Percentiles rank a stretch among this genome's conserved stretches.
Evolutionary conservation across 805 yeast species (phyloP).

Genomic region (Barnettozyma pratensis): DNA sequence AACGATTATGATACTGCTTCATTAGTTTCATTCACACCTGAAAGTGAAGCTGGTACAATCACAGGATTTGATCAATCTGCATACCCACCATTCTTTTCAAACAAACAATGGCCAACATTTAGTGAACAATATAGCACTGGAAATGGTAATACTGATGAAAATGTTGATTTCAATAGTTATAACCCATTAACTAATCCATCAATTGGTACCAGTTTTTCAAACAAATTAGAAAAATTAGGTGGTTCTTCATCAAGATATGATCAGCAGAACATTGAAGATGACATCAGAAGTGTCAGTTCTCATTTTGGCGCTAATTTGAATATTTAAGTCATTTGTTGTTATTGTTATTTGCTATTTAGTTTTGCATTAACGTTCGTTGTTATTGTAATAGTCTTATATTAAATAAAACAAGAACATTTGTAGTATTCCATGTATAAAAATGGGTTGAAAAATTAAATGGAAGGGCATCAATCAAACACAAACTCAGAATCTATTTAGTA

Average conservation of each 20-base stretch:
- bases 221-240: constrained; percentile 27
- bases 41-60: constrained; percentile 14
- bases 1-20: constrained; percentile 34
- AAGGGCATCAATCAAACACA: no score
- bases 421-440: no score
- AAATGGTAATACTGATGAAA: constrained; percentile 2
- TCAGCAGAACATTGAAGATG: constrained; percentile 17
- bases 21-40: constrained; percentile 33
- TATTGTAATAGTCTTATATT: no score
- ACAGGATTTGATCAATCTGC: constrained; percentile 8
- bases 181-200: constrained; percentile 14
- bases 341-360: no score
- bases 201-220: constrained; percentile 31
- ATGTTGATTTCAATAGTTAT: constrained; percentile 11
- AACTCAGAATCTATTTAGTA: no score
- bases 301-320: constrained; percentile 10
- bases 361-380: no score
- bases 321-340: neutral
- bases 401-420: no score
- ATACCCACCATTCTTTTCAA: constrained; percentile 18
- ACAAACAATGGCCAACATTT: constrained; percentile 23
- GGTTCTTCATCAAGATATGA: constrained; percentile 20
- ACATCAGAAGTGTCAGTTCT: constrained; percentile 14
- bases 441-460: no score
- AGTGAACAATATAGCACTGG: constrained; percentile 14